Conservation (phyloP, 2,329 filamentous ascomycete genomes). For the Seiridium cupressi region DNA sequence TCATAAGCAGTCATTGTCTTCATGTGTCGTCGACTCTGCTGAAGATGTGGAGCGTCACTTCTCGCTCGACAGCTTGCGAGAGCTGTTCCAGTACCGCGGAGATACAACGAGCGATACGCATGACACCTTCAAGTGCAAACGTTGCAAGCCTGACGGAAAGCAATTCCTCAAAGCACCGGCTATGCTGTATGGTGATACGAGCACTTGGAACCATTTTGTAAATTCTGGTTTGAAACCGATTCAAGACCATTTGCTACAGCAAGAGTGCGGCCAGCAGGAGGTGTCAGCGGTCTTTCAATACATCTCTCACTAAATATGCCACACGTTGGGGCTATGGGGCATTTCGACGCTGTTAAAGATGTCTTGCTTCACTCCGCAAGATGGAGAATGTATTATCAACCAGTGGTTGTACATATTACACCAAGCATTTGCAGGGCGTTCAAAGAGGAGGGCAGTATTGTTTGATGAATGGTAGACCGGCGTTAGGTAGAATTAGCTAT, state of each 20-base stretch:
- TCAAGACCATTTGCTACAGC: constrained; percentile 85
- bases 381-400: no score
- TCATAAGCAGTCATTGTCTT: constrained; percentile 95
- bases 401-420: neutral
- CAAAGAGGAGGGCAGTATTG: neutral
- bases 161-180: constrained; percentile 89
- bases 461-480: neutral
- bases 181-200: constrained; percentile 96
- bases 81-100: constrained; percentile 89
- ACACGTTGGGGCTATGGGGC: neutral
- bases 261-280: constrained; percentile 75
- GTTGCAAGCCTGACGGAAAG: constrained; percentile 82
- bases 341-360: no score
- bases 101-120: constrained; percentile 91
- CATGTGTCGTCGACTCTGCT: constrained; percentile 92
- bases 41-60: constrained; percentile 98
- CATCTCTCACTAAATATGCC: constrained; percentile 69
- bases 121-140: constrained; percentile 97
- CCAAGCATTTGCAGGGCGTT: neutral
- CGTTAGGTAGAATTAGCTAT: neutral
- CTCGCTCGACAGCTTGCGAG: constrained; percentile 82
- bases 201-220: constrained; percentile 98
- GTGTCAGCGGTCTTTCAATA: constrained; percentile 98
- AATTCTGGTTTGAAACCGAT: constrained; percentile 79
- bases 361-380: no score